A percentile compares a stretch with the other conserved stretches of the same genome.
Evolutionary conservation across 768 basidiomycete genomes (phyloP).

Genomic region (Amanita rimosa): DNA sequence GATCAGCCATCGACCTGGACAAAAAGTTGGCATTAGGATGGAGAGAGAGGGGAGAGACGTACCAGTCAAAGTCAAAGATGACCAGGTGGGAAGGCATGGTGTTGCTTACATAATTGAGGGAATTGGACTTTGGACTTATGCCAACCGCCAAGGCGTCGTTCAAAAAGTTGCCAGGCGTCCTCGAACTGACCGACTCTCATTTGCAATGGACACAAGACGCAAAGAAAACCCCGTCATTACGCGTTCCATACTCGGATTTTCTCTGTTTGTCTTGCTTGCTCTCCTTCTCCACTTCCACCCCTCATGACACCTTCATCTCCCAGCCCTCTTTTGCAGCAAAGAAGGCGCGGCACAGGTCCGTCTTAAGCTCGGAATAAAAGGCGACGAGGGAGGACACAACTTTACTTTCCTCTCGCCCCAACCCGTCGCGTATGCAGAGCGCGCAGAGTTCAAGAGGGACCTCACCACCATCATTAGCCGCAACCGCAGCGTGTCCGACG

Average conservation of each 20-base stretch:
- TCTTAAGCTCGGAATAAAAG: conserved; percentile 60
- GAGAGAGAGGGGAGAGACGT: neutral
- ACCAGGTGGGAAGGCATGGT: conserved; percentile 52
- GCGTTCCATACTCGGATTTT: conserved; percentile 48
- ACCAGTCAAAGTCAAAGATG: conserved; percentile 98
- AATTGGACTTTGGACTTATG: conserved; percentile 38
- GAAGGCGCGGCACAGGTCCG: conserved; percentile 71
- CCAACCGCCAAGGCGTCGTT: conserved; percentile 64
- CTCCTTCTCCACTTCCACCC: conserved; percentile 32
- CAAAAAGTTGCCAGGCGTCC: conserved; percentile 70
- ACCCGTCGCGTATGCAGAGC: conserved; percentile 52
- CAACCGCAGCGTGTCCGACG: conserved; percentile 43
- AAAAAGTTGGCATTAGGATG: neutral
- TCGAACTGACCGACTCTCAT: conserved; percentile 62
- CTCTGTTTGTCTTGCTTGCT: conserved; percentile 36
- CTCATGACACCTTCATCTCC: conserved; percentile 18
- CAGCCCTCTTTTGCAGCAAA: conserved; percentile 82
- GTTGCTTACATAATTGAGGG: conserved; percentile 16
- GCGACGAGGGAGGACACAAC: conserved; percentile 66
- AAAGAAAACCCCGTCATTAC: conserved; percentile 50
- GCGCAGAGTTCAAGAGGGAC: conserved; percentile 76
- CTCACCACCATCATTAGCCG: conserved; percentile 66
- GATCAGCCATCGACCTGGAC: conserved; percentile 79
- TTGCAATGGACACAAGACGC: conserved; percentile 77
- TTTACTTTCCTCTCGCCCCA: conserved; percentile 72